These are phyloP conservation scores for Gossypium lobatum DNA, from an alignment of 441 rosid species.

Conservation along the genomic window DNA sequence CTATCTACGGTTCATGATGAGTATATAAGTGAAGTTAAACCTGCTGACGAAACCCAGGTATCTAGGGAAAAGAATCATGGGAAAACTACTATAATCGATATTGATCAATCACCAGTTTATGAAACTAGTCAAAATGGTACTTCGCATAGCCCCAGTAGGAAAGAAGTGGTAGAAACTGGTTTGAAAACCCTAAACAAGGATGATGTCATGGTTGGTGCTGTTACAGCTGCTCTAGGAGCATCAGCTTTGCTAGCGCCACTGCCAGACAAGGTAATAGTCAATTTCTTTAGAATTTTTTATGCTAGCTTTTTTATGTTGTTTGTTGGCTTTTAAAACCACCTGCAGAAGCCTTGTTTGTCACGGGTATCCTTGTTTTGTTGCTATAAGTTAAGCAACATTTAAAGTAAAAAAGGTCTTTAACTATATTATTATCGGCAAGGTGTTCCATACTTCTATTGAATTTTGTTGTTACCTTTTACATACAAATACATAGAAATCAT, in stretches of 20 bases:
- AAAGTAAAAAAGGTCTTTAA: not conserved
- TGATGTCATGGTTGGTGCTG: slow-evolving; percentile 74
- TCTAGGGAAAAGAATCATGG: slow-evolving; percentile 25
- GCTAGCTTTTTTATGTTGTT: not conserved
- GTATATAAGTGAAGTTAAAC: slow-evolving; percentile 25
- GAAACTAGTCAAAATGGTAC: slow-evolving; percentile 26
- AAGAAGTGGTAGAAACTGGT: slow-evolving; percentile 31
- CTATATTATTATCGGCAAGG: not conserved
- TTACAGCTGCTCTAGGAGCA: slow-evolving; percentile 92
- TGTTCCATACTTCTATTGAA: not conserved
- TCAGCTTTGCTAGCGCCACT: slow-evolving; percentile 65
- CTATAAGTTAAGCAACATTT: not conserved
- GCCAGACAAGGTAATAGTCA: slow-evolving; percentile 47
- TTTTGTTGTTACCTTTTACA: not conserved
- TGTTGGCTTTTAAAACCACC: not conserved
- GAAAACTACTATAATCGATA: slow-evolving; percentile 20
- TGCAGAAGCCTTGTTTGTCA: not conserved
- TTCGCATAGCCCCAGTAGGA: slow-evolving; percentile 18
- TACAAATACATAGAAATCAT: not conserved
- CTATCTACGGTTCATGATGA: slow-evolving; percentile 38
- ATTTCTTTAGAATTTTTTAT: not conserved
- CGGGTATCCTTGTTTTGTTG: not conserved
- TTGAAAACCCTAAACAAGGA: slow-evolving; percentile 33
- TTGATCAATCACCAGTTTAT: slow-evolving; percentile 14
- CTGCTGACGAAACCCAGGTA: slow-evolving; percentile 21